Evolutionary conservation across 331 rosid species (phyloP).

Genomic region (Rosa hybrid): DNA sequence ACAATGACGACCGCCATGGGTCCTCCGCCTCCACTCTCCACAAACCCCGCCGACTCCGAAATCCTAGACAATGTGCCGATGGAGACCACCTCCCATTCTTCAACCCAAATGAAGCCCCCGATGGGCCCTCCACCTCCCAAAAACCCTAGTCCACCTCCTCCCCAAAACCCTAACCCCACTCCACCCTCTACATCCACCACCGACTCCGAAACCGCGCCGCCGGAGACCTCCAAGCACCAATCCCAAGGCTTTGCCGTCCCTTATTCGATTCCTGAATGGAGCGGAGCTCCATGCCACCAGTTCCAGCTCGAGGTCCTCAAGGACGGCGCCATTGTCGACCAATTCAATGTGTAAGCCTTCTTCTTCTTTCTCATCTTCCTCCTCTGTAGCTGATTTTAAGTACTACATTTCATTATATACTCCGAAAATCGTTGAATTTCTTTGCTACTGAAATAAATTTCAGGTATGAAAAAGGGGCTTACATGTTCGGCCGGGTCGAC

Average conservation of each 20-base stretch:
- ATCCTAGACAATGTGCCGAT: slow-evolving; percentile 6
- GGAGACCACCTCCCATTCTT: slow-evolving; percentile 29
- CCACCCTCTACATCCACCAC: background rate
- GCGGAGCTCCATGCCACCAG: slow-evolving; percentile 67
- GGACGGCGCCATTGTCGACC: slow-evolving; percentile 73
- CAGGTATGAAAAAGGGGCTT: slow-evolving; percentile 84
- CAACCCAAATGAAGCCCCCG: slow-evolving; percentile 6
- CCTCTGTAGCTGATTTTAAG: background rate
- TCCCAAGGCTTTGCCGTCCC: slow-evolving; percentile 49
- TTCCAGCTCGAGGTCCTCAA: slow-evolving; percentile 85
- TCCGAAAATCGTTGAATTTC: background rate
- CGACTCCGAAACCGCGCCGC: slow-evolving; percentile 13
- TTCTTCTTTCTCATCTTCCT: background rate
- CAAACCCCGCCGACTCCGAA: slow-evolving; percentile 22
- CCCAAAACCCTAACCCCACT: slow-evolving; percentile 1
- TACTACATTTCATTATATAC: background rate
- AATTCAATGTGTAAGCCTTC: slow-evolving; percentile 54
- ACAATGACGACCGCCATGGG: slow-evolving; percentile 64
- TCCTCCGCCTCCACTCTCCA: slow-evolving; percentile 38
- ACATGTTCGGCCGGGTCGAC: slow-evolving; percentile 92
- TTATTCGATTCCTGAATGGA: slow-evolving; percentile 84
- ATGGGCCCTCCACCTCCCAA: slow-evolving; percentile 48
- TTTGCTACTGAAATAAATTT: slow-evolving; percentile 8
- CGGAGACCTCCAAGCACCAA: slow-evolving; percentile 16
- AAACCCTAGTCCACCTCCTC: slow-evolving; percentile 15